Base-by-base conservation (phyloP, 331 rosid genomes). In the Cydonia oblonga region DNA sequence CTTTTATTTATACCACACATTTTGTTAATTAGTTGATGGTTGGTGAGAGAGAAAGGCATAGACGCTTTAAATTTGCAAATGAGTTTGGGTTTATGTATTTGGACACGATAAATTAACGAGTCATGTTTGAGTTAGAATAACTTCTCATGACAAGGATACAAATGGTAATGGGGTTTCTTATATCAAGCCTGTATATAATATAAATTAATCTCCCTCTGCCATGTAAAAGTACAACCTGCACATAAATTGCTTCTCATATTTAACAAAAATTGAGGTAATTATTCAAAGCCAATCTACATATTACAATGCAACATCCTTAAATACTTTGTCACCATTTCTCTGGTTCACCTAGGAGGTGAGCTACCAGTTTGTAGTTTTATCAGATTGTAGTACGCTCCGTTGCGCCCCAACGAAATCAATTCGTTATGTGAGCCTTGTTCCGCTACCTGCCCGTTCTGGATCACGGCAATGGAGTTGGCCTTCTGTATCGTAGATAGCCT, bases 341-440 rank as follows among this genome's bases (percentile, higher is more conserved):
- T n/a, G 30, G 53, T 33, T 75, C 69, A 76, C 33, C n/a, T 38
- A 9, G 62, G 64, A 76, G 84, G 75, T 74, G 87, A 79, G 63
- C 61, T 83, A 3, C 87, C 77, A 68, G 28, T 65, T 80, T 90
- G 96, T 70, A 87, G 90, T 74, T 86, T 83, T 65, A 84, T 84
- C 68, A 83, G 84, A 59, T 92, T 82, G 82, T 56, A 73, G 67
- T 90, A 89, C 3, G 79, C 93, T 64, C 96, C 96, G 9, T 79
- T 79, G 23, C 69, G 66, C 62, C 90, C 90, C 6, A 86, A 68
- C 18, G 93, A 84, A 75, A 90, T 76, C 71, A 93, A 76, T 26
- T 93, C 96, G 30, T 87, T 87, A 78, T 93, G 96, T 19, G 98
- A 85, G 24, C 97, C 97, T 77, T 89, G 93, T 75, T 93, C 96